These are phyloP conservation scores for Paracamarosporium sp. DNA, from an alignment of 2,329 filamentous ascomycete genomes.

Conservation along the genomic window DNA sequence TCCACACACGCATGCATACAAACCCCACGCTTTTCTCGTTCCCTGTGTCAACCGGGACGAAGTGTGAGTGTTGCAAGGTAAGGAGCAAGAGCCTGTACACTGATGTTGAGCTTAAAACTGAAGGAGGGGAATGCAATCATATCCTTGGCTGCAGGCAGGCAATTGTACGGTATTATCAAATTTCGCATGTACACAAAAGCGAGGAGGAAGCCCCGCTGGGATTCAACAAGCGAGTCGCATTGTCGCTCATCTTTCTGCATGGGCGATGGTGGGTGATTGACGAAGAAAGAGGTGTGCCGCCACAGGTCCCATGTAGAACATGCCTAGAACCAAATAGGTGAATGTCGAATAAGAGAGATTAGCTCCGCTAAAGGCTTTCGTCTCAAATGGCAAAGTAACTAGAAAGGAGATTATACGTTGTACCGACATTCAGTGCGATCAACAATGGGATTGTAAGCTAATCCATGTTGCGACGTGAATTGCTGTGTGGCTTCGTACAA, in stretches of 20 bases:
- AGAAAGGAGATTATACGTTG: background rate
- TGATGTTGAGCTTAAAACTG: background rate
- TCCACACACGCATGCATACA: background rate
- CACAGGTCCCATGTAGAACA: too few relatives aligned
- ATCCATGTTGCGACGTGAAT: background rate
- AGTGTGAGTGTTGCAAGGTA: too few relatives aligned
- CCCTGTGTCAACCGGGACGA: background rate
- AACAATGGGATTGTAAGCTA: too few relatives aligned
- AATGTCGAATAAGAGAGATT: background rate
- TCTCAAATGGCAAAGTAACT: background rate
- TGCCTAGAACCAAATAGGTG: background rate
- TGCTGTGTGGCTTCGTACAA: background rate
- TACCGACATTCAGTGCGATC: background rate
- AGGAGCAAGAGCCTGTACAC: background rate
- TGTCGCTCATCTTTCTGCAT: background rate
- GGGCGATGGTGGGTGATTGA: too few relatives aligned
- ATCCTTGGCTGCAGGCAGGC: too few relatives aligned
- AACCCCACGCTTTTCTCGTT: background rate
- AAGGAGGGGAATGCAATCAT: too few relatives aligned
- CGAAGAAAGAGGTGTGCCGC: too few relatives aligned
- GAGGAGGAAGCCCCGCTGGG: background rate
- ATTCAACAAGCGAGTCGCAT: background rate
- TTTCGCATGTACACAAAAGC: background rate
- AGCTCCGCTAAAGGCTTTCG: background rate
- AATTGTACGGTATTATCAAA: too few relatives aligned